Percentiles rank a stretch among this genome's conserved stretches.
Evolutionary conservation across 176 grass and related monocot species (phyloP).

Genomic region (Phoenix dactylifera): DNA sequence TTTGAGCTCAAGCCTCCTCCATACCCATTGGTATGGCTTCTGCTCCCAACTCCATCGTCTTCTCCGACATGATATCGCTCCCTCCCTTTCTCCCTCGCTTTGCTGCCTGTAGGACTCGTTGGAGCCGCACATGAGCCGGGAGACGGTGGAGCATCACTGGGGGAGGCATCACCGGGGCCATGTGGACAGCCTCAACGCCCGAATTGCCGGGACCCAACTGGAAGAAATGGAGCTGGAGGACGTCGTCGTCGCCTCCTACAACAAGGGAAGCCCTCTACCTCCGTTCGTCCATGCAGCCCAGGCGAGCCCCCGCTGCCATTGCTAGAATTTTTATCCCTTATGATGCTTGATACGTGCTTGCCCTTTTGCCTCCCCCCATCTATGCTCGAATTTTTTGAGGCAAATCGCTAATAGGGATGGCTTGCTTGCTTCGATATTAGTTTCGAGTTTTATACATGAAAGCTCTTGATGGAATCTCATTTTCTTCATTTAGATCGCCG

Average conservation of each 20-base stretch:
- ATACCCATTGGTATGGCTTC: constrained; percentile 34
- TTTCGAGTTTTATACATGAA: no score
- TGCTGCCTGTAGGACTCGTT: constrained; percentile 33
- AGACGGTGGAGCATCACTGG: constrained; percentile 70
- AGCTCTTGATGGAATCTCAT: not conserved
- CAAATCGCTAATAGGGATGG: no score
- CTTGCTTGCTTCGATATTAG: no score
- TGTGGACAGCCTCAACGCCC: constrained; percentile 55
- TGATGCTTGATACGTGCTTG: no score
- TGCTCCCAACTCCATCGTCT: no score
- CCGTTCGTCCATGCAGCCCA: constrained; percentile 65
- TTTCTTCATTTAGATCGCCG: not conserved
- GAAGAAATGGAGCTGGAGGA: constrained; percentile 57
- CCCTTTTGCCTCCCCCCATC: no score
- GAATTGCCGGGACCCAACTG: constrained; percentile 58
- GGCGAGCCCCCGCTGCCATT: constrained; percentile 15
- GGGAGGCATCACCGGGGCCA: constrained; percentile 49
- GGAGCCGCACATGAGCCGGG: constrained; percentile 78
- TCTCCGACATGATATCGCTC: not conserved
- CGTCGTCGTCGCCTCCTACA: constrained; percentile 67
- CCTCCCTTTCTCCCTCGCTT: no score
- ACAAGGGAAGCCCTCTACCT: constrained; percentile 56
- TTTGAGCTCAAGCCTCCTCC: constrained; percentile 56
- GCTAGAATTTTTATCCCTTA: no score
- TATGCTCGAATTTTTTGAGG: no score